Base-by-base conservation (phyloP, 2,329 filamentous ascomycete species). In the Nigrospora sphaerica region DNA sequence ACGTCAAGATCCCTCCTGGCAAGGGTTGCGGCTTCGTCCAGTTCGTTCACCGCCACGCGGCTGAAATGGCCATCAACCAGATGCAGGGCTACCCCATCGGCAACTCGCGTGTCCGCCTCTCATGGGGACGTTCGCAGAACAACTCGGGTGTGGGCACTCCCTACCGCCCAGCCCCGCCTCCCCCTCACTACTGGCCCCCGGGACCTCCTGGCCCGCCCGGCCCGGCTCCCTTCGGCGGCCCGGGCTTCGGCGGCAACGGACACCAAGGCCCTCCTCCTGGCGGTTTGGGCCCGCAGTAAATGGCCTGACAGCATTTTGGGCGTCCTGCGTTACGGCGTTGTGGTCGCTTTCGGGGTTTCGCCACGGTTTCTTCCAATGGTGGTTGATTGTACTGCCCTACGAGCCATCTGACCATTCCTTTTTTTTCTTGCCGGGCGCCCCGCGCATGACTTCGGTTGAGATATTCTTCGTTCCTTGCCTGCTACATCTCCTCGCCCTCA, bases 11-110 rank as follows among this genome's bases (percentile, higher is more conserved):
- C 49, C 93, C 93, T 45, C 92, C 93, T 54, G 93, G 93, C 73
- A 98, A 98, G 81, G 93, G 93, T 57, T 98, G 93, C 63, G 93
- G 93, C 48, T 98, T 98, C 64, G 93, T 98, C 49, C 93, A 98
- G 71, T 98, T 98, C 60, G 93, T 98, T 47, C 93, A 98, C 74
- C 90, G 93, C 56, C 93, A 98, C 62, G 93, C 93, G 45, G 93
- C 93, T 13, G 93, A 98, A 74, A 98, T 98, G 93, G 93, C 93
- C 57, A 98, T 98, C 80, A 98, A 98, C 74, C 93, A 98, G 73
- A 98, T 98, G 93, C 93, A 98, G 72, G 93, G 93, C 51, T 98
- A 98, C 67, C 93, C 93, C 19, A 98, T 98, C 61, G 93, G 93
- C 46, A 98, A 98, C 78, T 97, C 92, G 40, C 90, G 93, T 55